phyloP scores from a whole-genome alignment of 164 flowering plant genomes.

The Hamamelis virginiana region DNA sequence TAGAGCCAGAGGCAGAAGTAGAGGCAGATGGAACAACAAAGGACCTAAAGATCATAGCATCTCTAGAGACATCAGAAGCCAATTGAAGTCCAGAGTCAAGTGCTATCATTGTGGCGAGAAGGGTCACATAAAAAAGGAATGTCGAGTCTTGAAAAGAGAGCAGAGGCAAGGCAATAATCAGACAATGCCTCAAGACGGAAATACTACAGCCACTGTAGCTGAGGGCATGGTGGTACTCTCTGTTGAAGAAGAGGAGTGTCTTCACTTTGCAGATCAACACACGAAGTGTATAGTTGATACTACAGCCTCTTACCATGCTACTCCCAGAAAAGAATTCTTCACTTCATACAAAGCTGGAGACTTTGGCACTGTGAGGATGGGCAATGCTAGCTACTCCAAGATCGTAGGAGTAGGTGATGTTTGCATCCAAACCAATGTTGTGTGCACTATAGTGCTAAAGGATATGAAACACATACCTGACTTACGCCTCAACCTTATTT shows the following conservation, averaged over 20 bases:
- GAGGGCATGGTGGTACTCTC: too few species aligned
- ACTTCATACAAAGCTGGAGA: too few species aligned
- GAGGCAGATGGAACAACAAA: too few species aligned
- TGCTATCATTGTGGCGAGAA: background rate
- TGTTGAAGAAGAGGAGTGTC: too few species aligned
- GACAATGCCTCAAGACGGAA: too few species aligned
- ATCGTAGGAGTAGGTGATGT: too few species aligned
- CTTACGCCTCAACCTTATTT: background rate
- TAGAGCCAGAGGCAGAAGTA: too few species aligned
- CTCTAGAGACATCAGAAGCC: too few species aligned
- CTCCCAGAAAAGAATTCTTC: background rate
- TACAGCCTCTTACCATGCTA: too few species aligned
- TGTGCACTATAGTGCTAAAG: background rate
- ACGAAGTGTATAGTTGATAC: background rate
- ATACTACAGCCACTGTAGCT: too few species aligned
- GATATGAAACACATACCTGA: background rate
- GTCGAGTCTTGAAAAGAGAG: constrained; percentile 4
- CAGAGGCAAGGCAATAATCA: background rate
- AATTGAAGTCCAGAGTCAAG: background rate
- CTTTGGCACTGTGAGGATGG: background rate
- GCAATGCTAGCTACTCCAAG: background rate
- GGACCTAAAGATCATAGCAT: too few species aligned
- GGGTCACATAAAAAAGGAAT: constrained; percentile 6
- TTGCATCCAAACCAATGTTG: background rate
- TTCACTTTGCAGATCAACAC: background rate